Evolutionary conservation across 2,329 filamentous ascomycete genomes (phyloP), one percentile per base, ranked within the genome.

Genomic region (Arachnopeziza araneosa): DNA sequence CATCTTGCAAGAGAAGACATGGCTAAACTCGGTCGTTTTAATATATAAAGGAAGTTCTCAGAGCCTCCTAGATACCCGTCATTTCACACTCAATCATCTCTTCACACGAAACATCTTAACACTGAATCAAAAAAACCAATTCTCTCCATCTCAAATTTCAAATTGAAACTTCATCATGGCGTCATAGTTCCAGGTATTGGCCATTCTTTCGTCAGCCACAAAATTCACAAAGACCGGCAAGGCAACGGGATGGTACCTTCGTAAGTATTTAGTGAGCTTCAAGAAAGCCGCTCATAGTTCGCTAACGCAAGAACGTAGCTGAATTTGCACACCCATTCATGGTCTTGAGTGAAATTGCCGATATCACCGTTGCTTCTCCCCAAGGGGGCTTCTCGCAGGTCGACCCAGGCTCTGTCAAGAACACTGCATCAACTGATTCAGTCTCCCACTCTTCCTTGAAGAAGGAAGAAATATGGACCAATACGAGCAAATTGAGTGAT

Each of bases 381-480:
- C 70, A 72, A 21, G 63, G 65, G 8, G 78, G 78, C 54, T 70
- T 72, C 48, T 75, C 77, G 2, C 75, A 75, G 1, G 70, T 80
- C 0, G 78, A 80, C 64, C 77, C 73, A 0, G 32, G 59, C 57
- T 79, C 78, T 0, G 69, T 79, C 24, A 32, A 32, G 7, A 68
- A 77, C 50, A 63, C 69, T 52, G 78, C 74, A 71, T 75, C 76
- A 63, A 64, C 71, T 48, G 78, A 80, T 62, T 66, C 70, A 1
- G 63, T 72, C 19, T 72, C 73, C 0, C 54, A 65, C 1, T 69
- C 70, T 7, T 80, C 80, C 67, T 58, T 78, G n/a, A 74, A 77
- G 10, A 76, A 77, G 56, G 73, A 82, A 60, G 68, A 77, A 57
- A 59, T 83, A 1, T 84, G 80, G 80, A 77, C 75, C 58, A 78